Base-by-base conservation (phyloP, 2,329 filamentous ascomycete genomes). In the Saccharata proteae region DNA sequence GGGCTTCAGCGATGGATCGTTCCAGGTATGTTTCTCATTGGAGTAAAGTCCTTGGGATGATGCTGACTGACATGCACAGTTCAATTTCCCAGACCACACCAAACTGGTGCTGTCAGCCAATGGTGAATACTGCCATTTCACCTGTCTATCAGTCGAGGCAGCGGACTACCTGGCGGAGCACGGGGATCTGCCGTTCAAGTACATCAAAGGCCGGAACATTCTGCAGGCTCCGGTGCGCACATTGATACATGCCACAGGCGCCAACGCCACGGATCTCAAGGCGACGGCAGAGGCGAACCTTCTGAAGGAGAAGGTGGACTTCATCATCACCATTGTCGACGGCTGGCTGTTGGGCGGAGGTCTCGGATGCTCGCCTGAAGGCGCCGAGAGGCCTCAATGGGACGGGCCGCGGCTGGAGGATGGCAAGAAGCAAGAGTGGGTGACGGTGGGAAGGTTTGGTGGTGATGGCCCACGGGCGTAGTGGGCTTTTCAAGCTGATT, bases 61-160 rank as follows among this genome's bases (percentile, higher is more conserved):
- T 14, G 33, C 48, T 54, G 41, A 54, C 42, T 36, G 16, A 21
- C 14, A 19, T n/a, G 30, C 4, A 10, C 41, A 84, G 71, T 81
- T 88, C 57, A 88, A 90, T 58, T 90, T 90, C 53, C 81, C 82
- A 3, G 82, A 90, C 43, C 82, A 90, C 52, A 88, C 82, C 37
- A 90, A 90, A 57, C 71, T 90, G 33, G 77, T 88, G 9, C 60
- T 90, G 16, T 81, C 83, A 36, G 61, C 77, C 1, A 71, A 78
- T 17, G 81, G 79, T n/a, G 73, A 69, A 1, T 79, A 75, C 65
- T 78, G 80, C 43, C 78, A 82, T 49, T 83, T 85, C 49, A 80
- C 80, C 59, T 77, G 82, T 46, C 70, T 86, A 13, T 73, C 79
- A 0, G 61, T 73, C n/a, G 72, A 79, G 36, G 80, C 80, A 1